Percentiles rank a stretch among this genome's conserved stretches.
Evolutionary conservation across 1,139 yeast genomes (phyloP).

Genomic region (Scheffersomyces cryptocercus): DNA sequence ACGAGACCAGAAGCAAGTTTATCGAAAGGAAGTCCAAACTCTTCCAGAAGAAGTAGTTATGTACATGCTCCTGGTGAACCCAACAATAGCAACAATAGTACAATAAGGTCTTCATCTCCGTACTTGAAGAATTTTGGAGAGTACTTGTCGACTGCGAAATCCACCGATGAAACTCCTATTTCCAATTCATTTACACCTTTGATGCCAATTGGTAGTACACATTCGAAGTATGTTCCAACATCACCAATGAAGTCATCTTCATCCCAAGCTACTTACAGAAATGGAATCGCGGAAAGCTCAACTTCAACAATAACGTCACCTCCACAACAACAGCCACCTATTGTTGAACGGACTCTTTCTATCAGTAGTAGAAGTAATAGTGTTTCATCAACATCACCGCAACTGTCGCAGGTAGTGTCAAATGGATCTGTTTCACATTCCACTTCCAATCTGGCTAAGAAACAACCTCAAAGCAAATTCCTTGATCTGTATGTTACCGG

Average conservation of each 20-base stretch:
- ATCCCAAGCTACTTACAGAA: neutral
- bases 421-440: neutral
- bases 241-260: neutral
- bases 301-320: neutral
- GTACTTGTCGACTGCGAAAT: conserved; percentile 38
- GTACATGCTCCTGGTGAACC: neutral
- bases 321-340: neutral
- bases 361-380: neutral
- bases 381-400: neutral
- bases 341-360: neutral
- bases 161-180: conserved; percentile 20
- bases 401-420: neutral
- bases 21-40: conserved; percentile 15
- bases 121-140: conserved; percentile 43
- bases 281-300: neutral
- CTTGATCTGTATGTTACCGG: conserved; percentile 53
- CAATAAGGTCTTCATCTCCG: conserved; percentile 16
- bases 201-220: conserved; percentile 1
- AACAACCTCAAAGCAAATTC: conserved; percentile 19
- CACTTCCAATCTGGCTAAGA: neutral
- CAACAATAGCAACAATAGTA: conserved; percentile 2
- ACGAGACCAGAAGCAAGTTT: conserved; percentile 25
- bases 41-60: conserved; percentile 12
- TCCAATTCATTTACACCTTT: conserved; percentile 12
- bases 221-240: neutral